Evolutionary conservation across 768 basidiomycete genomes (phyloP), one percentile per base, ranked within the genome.

Genomic region (Phanerochaete sordida): DNA sequence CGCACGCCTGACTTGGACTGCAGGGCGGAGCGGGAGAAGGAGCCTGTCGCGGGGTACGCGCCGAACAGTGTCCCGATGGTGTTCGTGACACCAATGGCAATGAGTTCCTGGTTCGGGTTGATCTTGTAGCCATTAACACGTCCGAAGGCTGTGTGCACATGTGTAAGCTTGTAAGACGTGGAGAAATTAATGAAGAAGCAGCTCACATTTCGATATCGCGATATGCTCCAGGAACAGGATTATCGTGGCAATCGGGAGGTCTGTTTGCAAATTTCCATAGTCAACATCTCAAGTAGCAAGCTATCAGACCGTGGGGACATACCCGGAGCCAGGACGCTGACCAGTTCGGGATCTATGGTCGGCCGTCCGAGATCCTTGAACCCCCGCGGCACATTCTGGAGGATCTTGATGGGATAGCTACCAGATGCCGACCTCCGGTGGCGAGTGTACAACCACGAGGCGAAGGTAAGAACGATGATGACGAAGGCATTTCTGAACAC

Each of bases 81-180:
- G 73, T 96, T 96, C 19, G 94, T 91, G 21, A 98, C 93, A n/a
- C 96, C 96, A 65, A 99, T 98, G 44, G 96, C 95, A 66, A 98
- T 91, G 51, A 98, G 81, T 72, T 97, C 95, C 73, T 97, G 95
- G 74, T 93, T 93, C 1, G 95, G 92, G 61, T 92, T 84, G 65
- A 93, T 92, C 72, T 91, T 96, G 79, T 99, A 99, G 23, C 87
- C 87, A 70, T 98, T 98, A 64, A 98, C 70, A 64, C 97, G 89
- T 55, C 95, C 96, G 72, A 98, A 98, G 1, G 94, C 90, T 93
- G 66, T 4, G 49, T n/a, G n/a, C n/a, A n/a, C n/a, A n/a, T n/a
- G n/a, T n/a, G 27, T 2, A 45, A 6, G 23, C 12, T 9, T 3
- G 33, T 61, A n/a, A 63, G 58, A 53, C 24, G 8, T 1, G 6